Evolutionary conservation across 1,284 basidiomycete species (phyloP).

Genomic region (Puccinia triticina): DNA sequence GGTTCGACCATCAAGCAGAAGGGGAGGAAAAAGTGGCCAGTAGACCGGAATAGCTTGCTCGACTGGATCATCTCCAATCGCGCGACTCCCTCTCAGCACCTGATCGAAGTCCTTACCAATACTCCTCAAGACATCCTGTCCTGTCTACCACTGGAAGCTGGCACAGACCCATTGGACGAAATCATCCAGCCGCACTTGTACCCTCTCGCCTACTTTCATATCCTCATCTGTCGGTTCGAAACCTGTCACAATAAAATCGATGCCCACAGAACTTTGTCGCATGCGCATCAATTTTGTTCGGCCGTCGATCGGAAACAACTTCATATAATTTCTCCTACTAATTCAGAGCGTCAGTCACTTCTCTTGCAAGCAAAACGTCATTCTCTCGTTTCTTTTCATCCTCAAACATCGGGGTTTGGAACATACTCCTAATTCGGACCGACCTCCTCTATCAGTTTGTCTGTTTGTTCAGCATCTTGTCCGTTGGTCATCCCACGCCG

Average conservation of each 20-base stretch:
- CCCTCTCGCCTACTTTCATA: conserved; percentile 16
- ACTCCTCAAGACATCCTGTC: not conserved
- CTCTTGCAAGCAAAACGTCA: not conserved
- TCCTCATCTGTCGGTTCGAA: conserved; percentile 5
- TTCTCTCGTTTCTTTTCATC: not conserved
- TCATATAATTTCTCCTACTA: conserved; percentile 3
- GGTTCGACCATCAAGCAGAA: not conserved
- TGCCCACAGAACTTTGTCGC: not conserved
- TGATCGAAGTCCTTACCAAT: not conserved
- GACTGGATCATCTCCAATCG: not conserved
- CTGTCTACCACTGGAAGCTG: not conserved
- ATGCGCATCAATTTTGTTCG: conserved; percentile 14
- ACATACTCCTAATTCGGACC: not conserved
- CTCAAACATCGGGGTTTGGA: not conserved
- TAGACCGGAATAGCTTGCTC: not conserved
- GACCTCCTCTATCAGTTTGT: not conserved
- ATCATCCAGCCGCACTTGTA: not conserved
- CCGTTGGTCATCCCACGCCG: not conserved
- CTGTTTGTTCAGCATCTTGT: conserved; percentile 5
- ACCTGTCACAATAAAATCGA: not conserved
- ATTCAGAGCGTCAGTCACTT: not conserved
- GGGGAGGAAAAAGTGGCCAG: not conserved
- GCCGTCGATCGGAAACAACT: conserved; percentile 20
- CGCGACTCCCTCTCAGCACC: not conserved
- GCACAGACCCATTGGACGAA: conserved; percentile 21